These are phyloP conservation scores for Pistacia atlantica DNA, from an alignment of 345 rosid species.

Conservation along the genomic window DNA sequence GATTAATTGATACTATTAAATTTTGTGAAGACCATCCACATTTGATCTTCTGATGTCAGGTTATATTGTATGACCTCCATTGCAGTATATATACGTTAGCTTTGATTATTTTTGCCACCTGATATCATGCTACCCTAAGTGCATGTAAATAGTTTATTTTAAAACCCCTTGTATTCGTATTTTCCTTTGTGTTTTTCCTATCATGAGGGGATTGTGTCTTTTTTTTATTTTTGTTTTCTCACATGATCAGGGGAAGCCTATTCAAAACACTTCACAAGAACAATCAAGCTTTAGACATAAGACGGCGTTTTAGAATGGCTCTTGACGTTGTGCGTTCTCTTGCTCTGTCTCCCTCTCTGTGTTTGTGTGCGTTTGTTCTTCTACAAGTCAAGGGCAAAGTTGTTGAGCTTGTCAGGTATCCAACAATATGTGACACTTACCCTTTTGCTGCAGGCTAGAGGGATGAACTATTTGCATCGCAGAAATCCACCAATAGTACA, in stretches of 20 bases:
- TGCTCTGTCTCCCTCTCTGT: constrained; percentile 11
- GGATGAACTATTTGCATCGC: constrained; percentile 90
- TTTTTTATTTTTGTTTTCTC: constrained; percentile 5
- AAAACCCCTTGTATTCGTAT: not conserved
- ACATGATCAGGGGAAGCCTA: constrained; percentile 81
- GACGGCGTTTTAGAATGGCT: constrained; percentile 78
- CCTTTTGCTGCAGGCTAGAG: constrained; percentile 68
- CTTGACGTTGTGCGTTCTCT: constrained; percentile 73
- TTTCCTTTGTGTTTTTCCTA: not conserved
- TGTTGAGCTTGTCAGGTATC: not conserved
- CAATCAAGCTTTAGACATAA: constrained; percentile 68
- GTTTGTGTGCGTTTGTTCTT: not conserved
- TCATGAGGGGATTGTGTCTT: not conserved
- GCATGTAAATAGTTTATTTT: not conserved
- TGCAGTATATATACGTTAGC: not conserved
- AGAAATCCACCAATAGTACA: constrained; percentile 91
- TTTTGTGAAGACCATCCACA: not conserved
- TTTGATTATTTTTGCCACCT: not conserved
- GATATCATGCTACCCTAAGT: not conserved
- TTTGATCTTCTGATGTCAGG: not conserved
- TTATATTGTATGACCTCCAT: not conserved
- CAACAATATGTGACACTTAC: not conserved
- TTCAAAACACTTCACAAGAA: constrained; percentile 81
- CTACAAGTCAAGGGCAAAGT: not conserved
- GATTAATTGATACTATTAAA: not conserved